Conservation (phyloP, 257 asterid genomes). For the Lithospermum erythrorhizon region DNA sequence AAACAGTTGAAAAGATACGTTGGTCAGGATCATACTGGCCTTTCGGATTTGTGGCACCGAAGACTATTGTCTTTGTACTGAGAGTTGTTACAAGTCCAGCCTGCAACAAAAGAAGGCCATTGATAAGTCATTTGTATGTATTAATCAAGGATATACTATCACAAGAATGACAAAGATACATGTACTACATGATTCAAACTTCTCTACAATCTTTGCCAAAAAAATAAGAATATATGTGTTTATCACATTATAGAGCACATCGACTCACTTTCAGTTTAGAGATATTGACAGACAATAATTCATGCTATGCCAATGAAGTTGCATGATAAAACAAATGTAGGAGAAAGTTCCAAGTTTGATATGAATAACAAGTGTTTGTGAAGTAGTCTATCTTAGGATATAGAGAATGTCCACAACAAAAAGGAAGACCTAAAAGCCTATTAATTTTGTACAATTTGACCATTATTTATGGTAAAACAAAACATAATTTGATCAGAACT, state of each 20-base stretch:
- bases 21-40: conserved; percentile 96
- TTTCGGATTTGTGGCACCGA: conserved; percentile 98
- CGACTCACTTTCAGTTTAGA: neutral
- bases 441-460: too few species aligned
- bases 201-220: neutral
- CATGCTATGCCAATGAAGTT: neutral
- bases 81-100: conserved; percentile 99
- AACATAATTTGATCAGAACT: too few species aligned
- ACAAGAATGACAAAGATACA: neutral
- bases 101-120: conserved; percentile 24
- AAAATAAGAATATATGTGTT: too few species aligned
- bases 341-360: neutral
- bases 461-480: too few species aligned
- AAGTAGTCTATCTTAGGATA: neutral
- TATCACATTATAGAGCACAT: neutral
- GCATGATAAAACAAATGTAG: neutral
- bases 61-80: conserved; percentile 83
- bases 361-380: neutral
- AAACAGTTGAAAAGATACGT: conserved; percentile 42
- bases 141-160: neutral
- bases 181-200: neutral
- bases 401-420: too few species aligned
- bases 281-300: neutral
- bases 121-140: neutral
- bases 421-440: too few species aligned